Evolutionary conservation across 2,329 filamentous ascomycete genomes (phyloP).

Genomic region (Ophiostoma piceae): DNA sequence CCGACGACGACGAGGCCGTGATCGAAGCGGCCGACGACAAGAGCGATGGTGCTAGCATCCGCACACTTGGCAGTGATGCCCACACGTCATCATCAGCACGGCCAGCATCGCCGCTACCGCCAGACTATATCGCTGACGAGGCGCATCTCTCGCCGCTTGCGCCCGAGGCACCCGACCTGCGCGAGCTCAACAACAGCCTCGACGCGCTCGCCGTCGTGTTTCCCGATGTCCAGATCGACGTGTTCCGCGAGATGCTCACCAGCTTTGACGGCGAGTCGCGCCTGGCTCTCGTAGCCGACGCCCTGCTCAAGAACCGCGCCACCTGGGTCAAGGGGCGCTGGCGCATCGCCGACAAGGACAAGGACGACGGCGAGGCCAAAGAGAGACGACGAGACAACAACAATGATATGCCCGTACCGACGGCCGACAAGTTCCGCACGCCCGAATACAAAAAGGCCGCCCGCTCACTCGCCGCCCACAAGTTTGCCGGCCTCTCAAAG

Average conservation of each 20-base stretch:
- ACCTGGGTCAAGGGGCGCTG: constrained; percentile 67
- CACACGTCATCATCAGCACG: neutral
- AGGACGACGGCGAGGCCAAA: neutral
- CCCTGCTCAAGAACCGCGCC: constrained; percentile 65
- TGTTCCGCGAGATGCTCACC: constrained; percentile 74
- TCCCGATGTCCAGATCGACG: constrained; percentile 73
- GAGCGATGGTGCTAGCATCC: constrained; percentile 17
- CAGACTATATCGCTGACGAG: constrained; percentile 52
- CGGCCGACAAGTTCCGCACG: constrained; percentile 62
- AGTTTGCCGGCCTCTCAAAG: constrained; percentile 69
- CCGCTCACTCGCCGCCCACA: constrained; percentile 61
- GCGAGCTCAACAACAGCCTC: constrained; percentile 65
- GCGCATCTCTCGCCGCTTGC: constrained; percentile 46
- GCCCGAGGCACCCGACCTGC: constrained; percentile 56
- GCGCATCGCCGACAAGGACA: constrained; percentile 43
- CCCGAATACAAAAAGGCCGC: constrained; percentile 64
- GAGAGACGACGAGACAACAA: constrained; percentile 9
- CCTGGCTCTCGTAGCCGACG: constrained; percentile 70
- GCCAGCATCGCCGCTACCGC: constrained; percentile 19
- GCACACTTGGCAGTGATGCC: constrained; percentile 7
- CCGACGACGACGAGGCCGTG: constrained; percentile 13
- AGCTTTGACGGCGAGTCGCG: constrained; percentile 72
- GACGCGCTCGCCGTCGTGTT: constrained; percentile 66
- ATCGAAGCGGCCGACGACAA: neutral
- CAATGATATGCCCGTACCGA: constrained; percentile 39